Evolutionary conservation across 192 early-diverging fungal species (phyloP), one percentile per base, ranked within the genome.

Genomic region (Coemansia sp.): DNA sequence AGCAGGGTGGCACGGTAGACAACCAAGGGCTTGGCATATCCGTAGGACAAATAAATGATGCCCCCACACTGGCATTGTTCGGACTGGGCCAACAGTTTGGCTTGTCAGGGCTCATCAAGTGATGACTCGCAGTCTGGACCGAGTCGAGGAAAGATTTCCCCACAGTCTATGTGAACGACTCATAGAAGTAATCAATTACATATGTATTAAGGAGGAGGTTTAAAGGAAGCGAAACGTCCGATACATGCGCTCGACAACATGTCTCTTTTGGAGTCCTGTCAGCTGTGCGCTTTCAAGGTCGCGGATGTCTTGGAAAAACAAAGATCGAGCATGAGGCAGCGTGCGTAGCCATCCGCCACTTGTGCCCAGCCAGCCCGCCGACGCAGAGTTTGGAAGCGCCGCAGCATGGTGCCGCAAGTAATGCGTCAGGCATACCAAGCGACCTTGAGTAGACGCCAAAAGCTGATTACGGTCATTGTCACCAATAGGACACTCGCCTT

Each of bases 291-390:
- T 82, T 73, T 94, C 93, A 19, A 95, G 82, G 57, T 94, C 93
- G 10, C 88, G 81, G 36, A 96, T 66, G 77, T 96, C 94, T 71
- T 94, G 88, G 34, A 94, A 64, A 63, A 94, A 93, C 53, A 84
- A 77, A 8, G 84, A 70, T 15, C 89, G 85, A 15, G 87, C 69
- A 39, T 66, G 66, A 12, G 78, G 84, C 76, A 86, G 36, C 77
- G 84, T 38, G 88, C 67, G 32, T 85, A 60, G 45, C 73, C 75
- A 63, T 21, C 75, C 68, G 9, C 57, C 17, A 15, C 64, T 67
- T 3, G 68, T 64, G n/a, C 45, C 37, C 31, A 81, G 46, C 19
- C 67, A 38, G 25, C 72, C 73, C 5, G 62, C 29, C 1, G 78
- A 58, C 21, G 75, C 67, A 9, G 64, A 42, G 63, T 80, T 66